phyloP scores from a whole-genome alignment of 2,329 filamentous ascomycete genomes.

The Aspergillus calidoustus region DNA sequence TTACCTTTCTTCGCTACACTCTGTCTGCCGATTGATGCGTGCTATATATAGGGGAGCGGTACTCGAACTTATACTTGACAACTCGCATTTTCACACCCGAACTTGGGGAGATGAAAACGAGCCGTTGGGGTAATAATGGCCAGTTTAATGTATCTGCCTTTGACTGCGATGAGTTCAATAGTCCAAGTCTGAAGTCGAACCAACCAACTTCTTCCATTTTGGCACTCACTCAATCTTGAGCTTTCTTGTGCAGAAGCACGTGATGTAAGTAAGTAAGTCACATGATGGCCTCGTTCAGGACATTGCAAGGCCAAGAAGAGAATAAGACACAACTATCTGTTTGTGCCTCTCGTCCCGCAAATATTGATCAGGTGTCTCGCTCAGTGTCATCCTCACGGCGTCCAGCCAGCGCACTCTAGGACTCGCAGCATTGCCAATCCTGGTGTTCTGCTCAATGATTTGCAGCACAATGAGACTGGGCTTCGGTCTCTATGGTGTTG shows the following conservation, averaged over 20 bases:
- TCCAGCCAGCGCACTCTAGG: not conserved
- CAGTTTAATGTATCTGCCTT: not conserved
- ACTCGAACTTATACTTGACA: not conserved
- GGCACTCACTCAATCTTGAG: not conserved
- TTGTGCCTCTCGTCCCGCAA: not conserved
- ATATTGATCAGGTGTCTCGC: not conserved
- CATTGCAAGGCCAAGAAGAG: not conserved
- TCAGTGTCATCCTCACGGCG: not conserved
- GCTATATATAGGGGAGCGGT: slow-evolving; percentile 7
- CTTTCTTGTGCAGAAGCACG: not conserved
- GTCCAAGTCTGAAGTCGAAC: not conserved
- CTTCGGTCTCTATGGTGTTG: not conserved
- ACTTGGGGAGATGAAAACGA: not conserved
- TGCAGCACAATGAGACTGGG: not conserved
- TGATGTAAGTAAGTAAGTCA: not conserved
- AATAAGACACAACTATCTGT: too few relatives aligned
- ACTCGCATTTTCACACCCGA: not conserved
- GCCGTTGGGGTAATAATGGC: not conserved
- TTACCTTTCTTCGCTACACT: slow-evolving; percentile 6
- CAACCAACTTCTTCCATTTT: not conserved
- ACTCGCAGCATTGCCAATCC: not conserved
- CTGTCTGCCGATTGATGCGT: slow-evolving; percentile 2
- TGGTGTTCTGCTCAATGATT: not conserved
- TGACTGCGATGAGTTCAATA: not conserved
- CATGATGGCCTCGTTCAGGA: not conserved